Evolutionary conservation across 805 yeast genomes (phyloP), one percentile per base, ranked within the genome.

Genomic region (Metschnikowia cubensis): DNA sequence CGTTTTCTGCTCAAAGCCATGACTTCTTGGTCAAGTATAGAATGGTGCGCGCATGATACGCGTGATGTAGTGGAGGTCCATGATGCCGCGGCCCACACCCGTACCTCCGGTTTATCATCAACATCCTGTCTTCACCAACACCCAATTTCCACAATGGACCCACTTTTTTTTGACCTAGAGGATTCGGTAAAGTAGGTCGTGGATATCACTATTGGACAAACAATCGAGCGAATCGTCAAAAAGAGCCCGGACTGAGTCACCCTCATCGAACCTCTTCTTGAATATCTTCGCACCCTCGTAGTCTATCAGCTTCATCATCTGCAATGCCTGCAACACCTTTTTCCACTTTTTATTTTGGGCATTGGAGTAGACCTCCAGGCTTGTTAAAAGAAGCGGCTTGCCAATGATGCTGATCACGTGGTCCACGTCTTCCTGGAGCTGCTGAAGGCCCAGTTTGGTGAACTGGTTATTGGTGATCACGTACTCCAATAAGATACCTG

Each of bases 391-490:
- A 33, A 69, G 53, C 20, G 53, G 50, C 7, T 48, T 57, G 13
- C 52, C 53, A 35, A 71, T 52, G 22, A 57, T 49, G 8, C 46
- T 38, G 1, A 53, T 37, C 21, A 65, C 42, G 43, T 50, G 67
- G 6, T 59, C 59, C 32, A 71, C 55, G 53, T 73, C 77, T 4
- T 50, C 48, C 10, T 56, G 53, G 22, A 73, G 59, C 54, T 72
- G 76, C n/a, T 48, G 50, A 6, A 64, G 59, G 0, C 77, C 77
- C 2, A 21, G 21, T 20, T 53, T 59, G 49, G 60, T 64, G 54
- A 73, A 73, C 49, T 59, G 65, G 52, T 71, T 71, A 51, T 72
- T 73, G 33, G 75, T 68, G 36, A 73, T 58, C 34, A 73, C 60
- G 49, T 70, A 73, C 50, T 73, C 78, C 34, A 57, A 60, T 42